Conservation (phyloP, 345 rosid genomes). For the Aurinia saxatilis region DNA sequence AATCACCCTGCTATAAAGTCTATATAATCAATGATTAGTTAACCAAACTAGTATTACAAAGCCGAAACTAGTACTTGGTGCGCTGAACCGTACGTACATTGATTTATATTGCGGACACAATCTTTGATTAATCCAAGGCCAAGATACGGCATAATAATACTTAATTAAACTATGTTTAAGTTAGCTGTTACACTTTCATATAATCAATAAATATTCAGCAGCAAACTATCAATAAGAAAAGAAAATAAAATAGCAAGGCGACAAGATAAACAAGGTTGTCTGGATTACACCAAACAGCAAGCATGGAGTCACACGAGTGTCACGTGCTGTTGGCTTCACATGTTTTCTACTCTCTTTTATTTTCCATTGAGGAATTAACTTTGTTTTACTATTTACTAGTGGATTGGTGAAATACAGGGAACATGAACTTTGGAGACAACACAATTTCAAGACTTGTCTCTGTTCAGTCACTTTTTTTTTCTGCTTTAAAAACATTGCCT, state of each 20-base stretch:
- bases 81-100: slow-evolving; percentile 31
- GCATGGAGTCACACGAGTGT: slow-evolving; percentile 21
- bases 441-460: slow-evolving; percentile 1
- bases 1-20: slow-evolving; percentile 6
- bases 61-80: slow-evolving; percentile 21
- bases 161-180: slow-evolving; percentile 8
- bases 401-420: slow-evolving; percentile 16
- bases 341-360: neutral
- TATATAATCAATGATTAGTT: slow-evolving; percentile 25
- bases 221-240: neutral
- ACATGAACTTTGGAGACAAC: slow-evolving; percentile 18
- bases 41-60: slow-evolving; percentile 3
- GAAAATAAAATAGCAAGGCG: neutral
- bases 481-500: neutral
- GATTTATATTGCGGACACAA: slow-evolving; percentile 14
- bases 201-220: neutral
- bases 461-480: neutral
- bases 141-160: slow-evolving; percentile 22
- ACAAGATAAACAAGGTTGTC: slow-evolving; percentile 26
- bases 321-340: slow-evolving; percentile 21
- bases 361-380: neutral
- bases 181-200: slow-evolving; percentile 16
- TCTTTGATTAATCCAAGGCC: slow-evolving; percentile 29
- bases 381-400: neutral
- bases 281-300: slow-evolving; percentile 19